Evolutionary conservation across 305 asterid genomes (phyloP), one percentile per base, ranked within the genome.

Genomic region (Nicotiana rustica): DNA sequence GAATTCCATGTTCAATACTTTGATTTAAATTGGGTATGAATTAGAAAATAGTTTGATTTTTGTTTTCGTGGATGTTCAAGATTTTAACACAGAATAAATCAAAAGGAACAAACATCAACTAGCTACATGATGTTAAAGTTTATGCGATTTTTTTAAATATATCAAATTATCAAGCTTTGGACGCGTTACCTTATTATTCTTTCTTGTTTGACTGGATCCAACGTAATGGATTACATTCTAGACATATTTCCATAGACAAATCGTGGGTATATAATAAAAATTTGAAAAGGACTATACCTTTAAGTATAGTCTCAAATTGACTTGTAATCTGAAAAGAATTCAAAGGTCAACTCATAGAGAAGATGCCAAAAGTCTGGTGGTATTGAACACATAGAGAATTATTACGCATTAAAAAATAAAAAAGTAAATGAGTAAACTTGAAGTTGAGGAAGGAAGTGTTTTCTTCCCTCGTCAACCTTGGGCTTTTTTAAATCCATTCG

Each of bases 271-370:
- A 62, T 21, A 10, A 21, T 3, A 19, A 21, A 25, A 56, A 56
- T 2, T 2, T 10, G 36, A 62, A 62, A 62, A 21, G 68, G 68
- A 62, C 36, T 21, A 62, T 10, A 62, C 36, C 68, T 62, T 62
- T 62, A 21, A 8, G 7, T 62, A 21, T 62, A 62, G 7, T 21
- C 0, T 62, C 68, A 62, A 21, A 25, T 62, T 62, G 68, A 62
- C 68, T 62, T 21, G 68, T 36, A 62, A 62, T 62, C 12, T 19
- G 68, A 62, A 62, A 62, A 62, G 68, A 62, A 62, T 62, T 62
- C 3, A 21, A 62, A 62, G 68, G 68, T 62, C 68, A 21, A 33
- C 68, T 62, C 35, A 4, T 62, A 62, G 17, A 62, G 35, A 21
- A 62, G 35, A 19, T 21, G 15, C 67, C 67, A 10, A 57, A 7